Evolutionary conservation across 768 basidiomycete genomes (phyloP), one percentile per base, ranked within the genome.

Genomic region (Tulasnella sp.): DNA sequence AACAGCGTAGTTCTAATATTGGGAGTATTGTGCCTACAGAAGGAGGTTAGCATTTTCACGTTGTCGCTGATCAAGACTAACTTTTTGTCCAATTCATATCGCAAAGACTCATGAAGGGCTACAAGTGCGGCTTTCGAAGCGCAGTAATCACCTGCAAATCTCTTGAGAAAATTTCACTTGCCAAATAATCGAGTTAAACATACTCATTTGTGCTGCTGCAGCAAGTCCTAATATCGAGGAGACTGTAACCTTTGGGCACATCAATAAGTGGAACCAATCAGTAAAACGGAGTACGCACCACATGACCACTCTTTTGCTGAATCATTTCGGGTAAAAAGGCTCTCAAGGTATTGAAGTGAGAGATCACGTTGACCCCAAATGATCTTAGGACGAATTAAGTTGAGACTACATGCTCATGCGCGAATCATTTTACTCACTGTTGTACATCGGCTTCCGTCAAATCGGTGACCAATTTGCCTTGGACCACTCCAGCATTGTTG

Each of bases 401-500:
- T 32, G 57, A 45, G 45, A 12, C 8, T 16, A 15, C 15, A 19
- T 40, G 6, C 13, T 6, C 19, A 28, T 28, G n/a, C 40, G 37
- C 28, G 13, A 46, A 31, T 8, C 31, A 7, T 24, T 5, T 1
- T 54, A 59, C 71, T 55, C 55, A 95, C 93, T 90, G 81, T 57
- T 76, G 68, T 39, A 98, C 65, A 60, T 99, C 93, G 47, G 77
- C 72, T 4, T 83, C 74, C 2, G 66, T 69, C 53, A 95, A 69
- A 60, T 96, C 91, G 10, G 92, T 67, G 28, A 99, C 67, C 2
- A 80, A 67, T 59, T 91, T 92, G 22, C 91, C 90, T 66, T 91
- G 86, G 22, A 85, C 87, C 52, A 95, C 79, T 16, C 92, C 95
- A 0, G 93, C 95, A 61, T 93, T 96, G 68, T 96, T 98, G 58